Evolutionary conservation across 805 yeast species (phyloP).

Genomic region (Metschnikowia peoriensis): DNA sequence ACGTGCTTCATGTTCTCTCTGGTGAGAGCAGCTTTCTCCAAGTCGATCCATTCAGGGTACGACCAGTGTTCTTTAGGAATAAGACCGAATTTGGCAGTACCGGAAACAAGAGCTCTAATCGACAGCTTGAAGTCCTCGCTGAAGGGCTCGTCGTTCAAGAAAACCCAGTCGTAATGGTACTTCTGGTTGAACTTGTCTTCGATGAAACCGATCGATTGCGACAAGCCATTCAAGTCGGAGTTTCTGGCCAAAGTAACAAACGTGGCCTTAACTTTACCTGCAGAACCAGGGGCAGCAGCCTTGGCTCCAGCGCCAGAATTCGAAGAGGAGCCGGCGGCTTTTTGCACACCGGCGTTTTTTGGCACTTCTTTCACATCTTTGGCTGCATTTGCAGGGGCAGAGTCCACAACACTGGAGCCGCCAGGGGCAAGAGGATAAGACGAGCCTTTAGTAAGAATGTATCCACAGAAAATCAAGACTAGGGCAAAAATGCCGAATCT

Average conservation of each 20-base stretch:
- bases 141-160: slow-evolving; percentile 84
- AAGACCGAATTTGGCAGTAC: slow-evolving; percentile 71
- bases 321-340: slow-evolving; percentile 5
- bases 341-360: background rate
- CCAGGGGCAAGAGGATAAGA: slow-evolving; percentile 23
- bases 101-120: slow-evolving; percentile 69
- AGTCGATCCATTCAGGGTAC: slow-evolving; percentile 80
- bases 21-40: slow-evolving; percentile 61
- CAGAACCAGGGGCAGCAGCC: slow-evolving; percentile 10
- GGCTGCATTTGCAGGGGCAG: background rate
- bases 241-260: slow-evolving; percentile 81
- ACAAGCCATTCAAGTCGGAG: slow-evolving; percentile 59
- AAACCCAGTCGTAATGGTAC: slow-evolving; percentile 92
- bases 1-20: slow-evolving; percentile 62
- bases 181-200: slow-evolving; percentile 87
- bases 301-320: too few relatives aligned
- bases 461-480: slow-evolving; percentile 46
- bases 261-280: slow-evolving; percentile 62
- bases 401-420: background rate
- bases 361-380: background rate
- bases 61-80: slow-evolving; percentile 89
- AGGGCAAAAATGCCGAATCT: slow-evolving; percentile 49
- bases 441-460: slow-evolving; percentile 47
- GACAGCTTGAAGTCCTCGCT: slow-evolving; percentile 73
- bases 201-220: slow-evolving; percentile 66